Evolutionary conservation across 78 protist genomes (phyloP).

Genomic region (Cavenderia fasciculata): DNA sequence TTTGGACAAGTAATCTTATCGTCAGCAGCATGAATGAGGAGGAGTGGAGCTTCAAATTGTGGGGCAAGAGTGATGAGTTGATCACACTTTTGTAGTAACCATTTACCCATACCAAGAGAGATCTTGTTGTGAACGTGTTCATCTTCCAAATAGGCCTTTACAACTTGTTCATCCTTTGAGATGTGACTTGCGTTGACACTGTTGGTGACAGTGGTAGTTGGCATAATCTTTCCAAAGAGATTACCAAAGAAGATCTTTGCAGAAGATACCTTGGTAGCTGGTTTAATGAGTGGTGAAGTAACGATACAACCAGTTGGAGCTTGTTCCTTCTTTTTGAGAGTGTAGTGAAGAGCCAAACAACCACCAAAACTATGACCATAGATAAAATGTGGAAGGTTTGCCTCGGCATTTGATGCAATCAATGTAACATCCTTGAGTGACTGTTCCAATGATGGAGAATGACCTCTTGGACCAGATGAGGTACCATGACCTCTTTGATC

Average conservation of each 20-base stretch:
- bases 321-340: slow-evolving; percentile 19
- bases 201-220: not conserved
- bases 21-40: slow-evolving; percentile 55
- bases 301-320: slow-evolving; percentile 65
- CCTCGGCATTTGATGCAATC: slow-evolving; percentile 43
- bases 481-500: slow-evolving; percentile 75
- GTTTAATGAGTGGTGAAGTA: slow-evolving; percentile 66
- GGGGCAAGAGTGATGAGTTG: slow-evolving; percentile 38
- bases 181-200: slow-evolving; percentile 18
- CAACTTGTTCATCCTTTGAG: slow-evolving; percentile 14
- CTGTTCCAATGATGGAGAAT: slow-evolving; percentile 72
- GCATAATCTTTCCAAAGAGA: slow-evolving; percentile 1
- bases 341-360: slow-evolving; percentile 59
- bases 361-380: slow-evolving; percentile 78
- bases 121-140: slow-evolving; percentile 33
- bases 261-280: slow-evolving; percentile 11
- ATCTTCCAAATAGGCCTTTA: slow-evolving; percentile 16
- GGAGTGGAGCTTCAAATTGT: slow-evolving; percentile 37
- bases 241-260: slow-evolving; percentile 33
- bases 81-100: slow-evolving; percentile 41
- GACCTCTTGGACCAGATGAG: slow-evolving; percentile 43
- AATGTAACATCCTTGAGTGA: slow-evolving; percentile 44
- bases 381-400: slow-evolving; percentile 56
- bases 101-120: slow-evolving; percentile 58
- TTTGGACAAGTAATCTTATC: slow-evolving; percentile 78